phyloP scores from a whole-genome alignment of 495 filamentous ascomycete genomes.

The Xylaria acuta region DNA sequence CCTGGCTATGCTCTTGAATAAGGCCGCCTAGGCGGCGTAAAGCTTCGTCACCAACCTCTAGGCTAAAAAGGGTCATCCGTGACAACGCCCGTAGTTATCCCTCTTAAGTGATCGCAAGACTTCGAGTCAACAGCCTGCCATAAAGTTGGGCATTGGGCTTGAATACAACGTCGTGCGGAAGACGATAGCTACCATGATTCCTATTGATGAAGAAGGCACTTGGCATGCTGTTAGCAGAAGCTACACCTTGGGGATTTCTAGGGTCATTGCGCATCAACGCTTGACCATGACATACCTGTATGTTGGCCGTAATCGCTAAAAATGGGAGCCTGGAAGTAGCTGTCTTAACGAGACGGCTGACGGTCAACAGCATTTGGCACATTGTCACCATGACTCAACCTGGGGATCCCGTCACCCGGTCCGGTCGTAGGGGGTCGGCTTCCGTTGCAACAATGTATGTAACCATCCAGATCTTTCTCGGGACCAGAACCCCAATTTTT shows the following conservation, averaged over 20 bases:
- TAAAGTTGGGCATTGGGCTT: neutral
- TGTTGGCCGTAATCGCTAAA: neutral
- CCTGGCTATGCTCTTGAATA: neutral
- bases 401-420: neutral
- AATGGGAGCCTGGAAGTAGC: neutral
- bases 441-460: neutral
- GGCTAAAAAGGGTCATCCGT: neutral
- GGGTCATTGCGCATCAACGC: neutral
- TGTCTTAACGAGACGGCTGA: neutral
- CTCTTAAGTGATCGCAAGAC: neutral
- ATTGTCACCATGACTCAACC: conserved; percentile 7
- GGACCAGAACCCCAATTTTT: neutral
- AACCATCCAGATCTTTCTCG: neutral
- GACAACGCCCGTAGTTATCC: neutral
- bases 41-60: neutral
- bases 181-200: neutral
- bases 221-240: neutral
- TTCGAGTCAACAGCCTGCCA: conserved; percentile 6
- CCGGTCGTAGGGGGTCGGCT: conserved; percentile 12
- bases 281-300: neutral
- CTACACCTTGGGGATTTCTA: neutral
- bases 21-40: neutral
- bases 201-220: neutral
- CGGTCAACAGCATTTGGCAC: conserved; percentile 8
- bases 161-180: neutral